Percentiles rank a stretch among this genome's conserved stretches.
phyloP scores from a whole-genome alignment of 2,329 filamentous ascomycete species.

The Aspergillus sp. region DNA sequence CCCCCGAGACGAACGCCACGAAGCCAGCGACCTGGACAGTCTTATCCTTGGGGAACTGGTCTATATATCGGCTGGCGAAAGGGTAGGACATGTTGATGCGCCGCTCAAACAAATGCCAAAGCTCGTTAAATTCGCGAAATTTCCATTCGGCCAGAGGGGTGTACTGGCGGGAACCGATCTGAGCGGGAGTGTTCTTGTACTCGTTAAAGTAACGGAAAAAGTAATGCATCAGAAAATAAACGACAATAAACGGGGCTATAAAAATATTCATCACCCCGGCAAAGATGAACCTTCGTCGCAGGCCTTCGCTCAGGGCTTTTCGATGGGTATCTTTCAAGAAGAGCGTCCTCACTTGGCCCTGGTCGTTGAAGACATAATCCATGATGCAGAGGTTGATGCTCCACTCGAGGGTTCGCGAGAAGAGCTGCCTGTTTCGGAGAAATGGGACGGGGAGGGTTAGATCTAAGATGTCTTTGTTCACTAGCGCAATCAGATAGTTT shows the following conservation, averaged over 20 bases:
- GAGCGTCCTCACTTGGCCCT: slow-evolving; percentile 79
- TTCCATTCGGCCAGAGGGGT: slow-evolving; percentile 96
- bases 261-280: slow-evolving; percentile 83
- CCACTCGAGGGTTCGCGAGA: slow-evolving; percentile 89
- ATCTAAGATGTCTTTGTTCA: slow-evolving; percentile 94
- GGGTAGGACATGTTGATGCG: slow-evolving; percentile 92
- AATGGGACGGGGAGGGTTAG: slow-evolving; percentile 84
- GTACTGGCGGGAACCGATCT: slow-evolving; percentile 84
- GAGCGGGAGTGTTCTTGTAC: slow-evolving; percentile 88
- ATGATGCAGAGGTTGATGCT: slow-evolving; percentile 86
- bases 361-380: slow-evolving; percentile 89
- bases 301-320: slow-evolving; percentile 70
- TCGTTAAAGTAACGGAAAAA: slow-evolving; percentile 97
- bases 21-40: slow-evolving; percentile 81
- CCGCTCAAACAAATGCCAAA: slow-evolving; percentile 86
- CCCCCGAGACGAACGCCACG: slow-evolving; percentile 81
- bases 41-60: slow-evolving; percentile 95
- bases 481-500: slow-evolving; percentile 93
- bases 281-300: slow-evolving; percentile 75
- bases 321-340: slow-evolving; percentile 84
- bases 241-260: slow-evolving; percentile 81
- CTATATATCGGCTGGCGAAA: slow-evolving; percentile 85
- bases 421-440: slow-evolving; percentile 71
- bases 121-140: slow-evolving; percentile 96
- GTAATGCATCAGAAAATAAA: slow-evolving; percentile 82